Conservation (phyloP, 1,284 basidiomycete species). For the Ganoderma meredithae region DNA sequence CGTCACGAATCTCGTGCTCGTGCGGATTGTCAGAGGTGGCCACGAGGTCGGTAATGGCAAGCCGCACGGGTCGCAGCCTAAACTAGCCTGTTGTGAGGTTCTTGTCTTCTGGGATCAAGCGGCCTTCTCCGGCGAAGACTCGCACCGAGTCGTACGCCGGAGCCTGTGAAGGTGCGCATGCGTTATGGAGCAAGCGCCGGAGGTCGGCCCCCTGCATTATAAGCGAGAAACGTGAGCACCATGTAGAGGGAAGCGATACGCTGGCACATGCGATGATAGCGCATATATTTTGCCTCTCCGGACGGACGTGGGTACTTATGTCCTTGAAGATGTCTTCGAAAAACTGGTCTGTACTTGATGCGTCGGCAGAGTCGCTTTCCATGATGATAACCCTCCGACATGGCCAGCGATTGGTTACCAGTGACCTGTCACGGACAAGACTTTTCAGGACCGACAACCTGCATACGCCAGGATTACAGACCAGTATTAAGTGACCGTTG, state of each 20-base stretch:
- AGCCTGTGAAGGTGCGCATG: background rate
- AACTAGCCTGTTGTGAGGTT: background rate
- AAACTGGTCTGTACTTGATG: no score
- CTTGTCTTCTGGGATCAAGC: background rate
- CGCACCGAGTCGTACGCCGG: background rate
- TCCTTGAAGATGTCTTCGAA: no score
- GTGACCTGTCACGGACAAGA: no score
- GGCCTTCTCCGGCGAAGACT: background rate
- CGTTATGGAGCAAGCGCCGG: background rate
- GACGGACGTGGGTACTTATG: no score
- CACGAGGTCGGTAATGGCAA: background rate
- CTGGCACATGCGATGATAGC: no score
- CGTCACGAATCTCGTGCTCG: background rate
- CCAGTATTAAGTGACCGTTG: no score
- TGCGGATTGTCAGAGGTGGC: background rate
- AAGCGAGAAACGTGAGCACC: background rate
- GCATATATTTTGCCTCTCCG: no score
- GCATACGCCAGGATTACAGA: no score
- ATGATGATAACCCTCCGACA: no score
- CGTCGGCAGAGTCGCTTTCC: no score
- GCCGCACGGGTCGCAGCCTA: background rate
- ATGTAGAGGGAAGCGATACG: background rate
- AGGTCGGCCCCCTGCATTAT: background rate
- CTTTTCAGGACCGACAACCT: no score
- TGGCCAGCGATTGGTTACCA: no score